A percentile compares a stretch with the other conserved stretches of the same genome.
phyloP scores from a whole-genome alignment of 2,329 filamentous ascomycete species.

The Cercospora zeina region DNA sequence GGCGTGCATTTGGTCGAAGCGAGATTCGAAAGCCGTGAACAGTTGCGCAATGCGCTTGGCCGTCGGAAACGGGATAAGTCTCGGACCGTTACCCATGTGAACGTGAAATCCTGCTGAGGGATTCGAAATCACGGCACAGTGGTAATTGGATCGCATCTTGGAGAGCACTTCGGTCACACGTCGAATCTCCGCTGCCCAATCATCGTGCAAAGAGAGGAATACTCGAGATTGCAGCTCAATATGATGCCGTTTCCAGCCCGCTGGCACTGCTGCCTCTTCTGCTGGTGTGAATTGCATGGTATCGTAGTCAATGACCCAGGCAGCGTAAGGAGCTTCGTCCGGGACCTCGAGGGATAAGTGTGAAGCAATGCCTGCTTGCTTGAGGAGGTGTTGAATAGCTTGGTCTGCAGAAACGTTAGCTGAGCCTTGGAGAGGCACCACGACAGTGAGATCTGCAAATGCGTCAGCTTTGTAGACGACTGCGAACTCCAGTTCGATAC shows the following conservation, averaged over 20 bases:
- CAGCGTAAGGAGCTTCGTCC: not conserved
- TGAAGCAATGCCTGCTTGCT: not conserved
- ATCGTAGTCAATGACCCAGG: conserved; percentile 5
- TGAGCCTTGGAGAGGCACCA: not conserved
- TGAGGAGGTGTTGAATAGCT: conserved; percentile 5
- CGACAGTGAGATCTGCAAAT: conserved; percentile 5
- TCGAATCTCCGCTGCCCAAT: conserved; percentile 9
- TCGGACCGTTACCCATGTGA: conserved; percentile 1
- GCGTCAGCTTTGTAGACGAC: conserved; percentile 8
- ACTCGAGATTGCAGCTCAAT: conserved; percentile 8
- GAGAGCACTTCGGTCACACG: conserved; percentile 9
- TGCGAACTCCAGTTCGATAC: conserved; percentile 18
- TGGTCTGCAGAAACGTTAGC: not conserved
- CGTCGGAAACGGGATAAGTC: not conserved
- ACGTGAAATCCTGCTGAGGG: conserved; percentile 10
- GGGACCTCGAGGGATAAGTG: not conserved
- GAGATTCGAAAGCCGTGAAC: conserved; percentile 12
- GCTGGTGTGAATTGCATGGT: not conserved
- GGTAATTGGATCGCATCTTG: conserved; percentile 1
- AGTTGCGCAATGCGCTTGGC: conserved; percentile 10
- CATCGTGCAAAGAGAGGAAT: not conserved
- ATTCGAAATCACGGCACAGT: conserved; percentile 13
- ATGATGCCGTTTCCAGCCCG: not conserved
- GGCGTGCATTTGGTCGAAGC: conserved; percentile 12
- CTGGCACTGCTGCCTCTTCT: conserved; percentile 3